Evolutionary conservation across 192 early-diverging fungal genomes (phyloP).

Genomic region (Globomyces pollinis-pini): DNA sequence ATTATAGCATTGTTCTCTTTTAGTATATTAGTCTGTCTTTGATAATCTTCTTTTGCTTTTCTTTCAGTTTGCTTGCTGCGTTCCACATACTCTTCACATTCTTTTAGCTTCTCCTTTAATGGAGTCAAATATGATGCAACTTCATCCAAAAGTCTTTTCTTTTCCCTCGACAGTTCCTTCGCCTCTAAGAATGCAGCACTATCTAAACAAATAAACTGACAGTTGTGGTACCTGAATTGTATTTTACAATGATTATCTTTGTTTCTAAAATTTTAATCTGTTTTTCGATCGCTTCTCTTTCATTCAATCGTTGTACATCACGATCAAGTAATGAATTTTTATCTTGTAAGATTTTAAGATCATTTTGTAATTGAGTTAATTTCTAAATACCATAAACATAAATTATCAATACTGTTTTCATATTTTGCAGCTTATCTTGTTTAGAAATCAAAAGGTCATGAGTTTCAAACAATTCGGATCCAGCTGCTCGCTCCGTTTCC

Average conservation of each 20-base stretch:
- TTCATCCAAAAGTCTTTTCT: neutral
- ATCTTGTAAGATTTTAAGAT: conserved; percentile 56
- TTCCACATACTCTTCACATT: neutral
- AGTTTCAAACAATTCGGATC: conserved; percentile 54
- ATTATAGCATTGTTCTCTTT: neutral
- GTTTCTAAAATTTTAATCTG: conserved; percentile 54
- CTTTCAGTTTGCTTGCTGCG: neutral
- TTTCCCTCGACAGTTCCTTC: conserved; percentile 1
- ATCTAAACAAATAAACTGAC: too few relatives aligned
- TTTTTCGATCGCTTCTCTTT: conserved; percentile 58
- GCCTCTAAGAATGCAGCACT: conserved; percentile 47
- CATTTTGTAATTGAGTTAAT: conserved; percentile 27
- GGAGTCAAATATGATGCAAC: conserved; percentile 1
- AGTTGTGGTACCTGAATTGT: conserved; percentile 46
- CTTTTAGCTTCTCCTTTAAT: conserved; percentile 9
- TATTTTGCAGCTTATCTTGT: conserved; percentile 22
- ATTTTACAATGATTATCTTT: conserved; percentile 55
- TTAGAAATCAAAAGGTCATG: conserved; percentile 59
- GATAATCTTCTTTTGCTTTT: neutral
- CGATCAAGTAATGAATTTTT: conserved; percentile 65
- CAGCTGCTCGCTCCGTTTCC: conserved; percentile 81
- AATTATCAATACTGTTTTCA: too few relatives aligned
- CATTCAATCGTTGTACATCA: conserved; percentile 66
- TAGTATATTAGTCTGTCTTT: neutral
- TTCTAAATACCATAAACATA: too few relatives aligned